Conservation (phyloP, 2,329 filamentous ascomycete species). For the Monosporascus cannonballus region DNA sequence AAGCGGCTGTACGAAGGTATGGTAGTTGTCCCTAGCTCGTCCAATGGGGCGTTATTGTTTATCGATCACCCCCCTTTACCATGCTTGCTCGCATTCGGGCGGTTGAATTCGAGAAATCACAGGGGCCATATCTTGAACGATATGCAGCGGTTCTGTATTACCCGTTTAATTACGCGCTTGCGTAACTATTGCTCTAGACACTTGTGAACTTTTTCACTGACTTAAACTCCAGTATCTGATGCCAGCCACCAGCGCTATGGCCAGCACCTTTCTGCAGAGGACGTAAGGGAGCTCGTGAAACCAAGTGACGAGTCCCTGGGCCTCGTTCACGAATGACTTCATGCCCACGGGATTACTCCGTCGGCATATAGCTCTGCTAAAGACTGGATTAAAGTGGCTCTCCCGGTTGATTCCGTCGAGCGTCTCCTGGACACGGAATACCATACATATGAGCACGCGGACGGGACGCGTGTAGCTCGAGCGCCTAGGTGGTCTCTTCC, state of each 20-base stretch:
- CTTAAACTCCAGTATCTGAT: conserved; percentile 36
- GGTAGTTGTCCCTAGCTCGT: not conserved
- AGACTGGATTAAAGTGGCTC: conserved; percentile 49
- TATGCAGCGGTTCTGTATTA: too few relatives aligned
- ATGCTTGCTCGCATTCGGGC: not conserved
- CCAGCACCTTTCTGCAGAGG: conserved; percentile 42
- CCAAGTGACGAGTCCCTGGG: conserved; percentile 45
- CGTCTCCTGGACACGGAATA: conserved; percentile 47
- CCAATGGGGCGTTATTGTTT: too few relatives aligned
- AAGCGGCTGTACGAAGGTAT: conserved; percentile 38
- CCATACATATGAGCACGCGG: conserved; percentile 44
- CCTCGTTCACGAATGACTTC: conserved; percentile 50
- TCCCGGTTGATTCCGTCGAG: conserved; percentile 47
- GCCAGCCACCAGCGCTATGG: conserved; percentile 49
- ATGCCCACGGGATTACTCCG: conserved; percentile 42
- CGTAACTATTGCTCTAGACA: too few relatives aligned
- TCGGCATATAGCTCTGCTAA: conserved; percentile 44
- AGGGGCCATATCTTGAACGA: too few relatives aligned
- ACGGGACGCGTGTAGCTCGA: conserved; percentile 46
- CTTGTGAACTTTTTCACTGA: conserved; percentile 1
- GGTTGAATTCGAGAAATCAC: not conserved
- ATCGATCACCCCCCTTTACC: too few relatives aligned
- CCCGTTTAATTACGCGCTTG: too few relatives aligned
- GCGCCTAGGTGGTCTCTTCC: conserved; percentile 54
- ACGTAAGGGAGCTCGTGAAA: conserved; percentile 47